Conservation (phyloP, 495 filamentous ascomycete species). For the Halenospora varia region DNA sequence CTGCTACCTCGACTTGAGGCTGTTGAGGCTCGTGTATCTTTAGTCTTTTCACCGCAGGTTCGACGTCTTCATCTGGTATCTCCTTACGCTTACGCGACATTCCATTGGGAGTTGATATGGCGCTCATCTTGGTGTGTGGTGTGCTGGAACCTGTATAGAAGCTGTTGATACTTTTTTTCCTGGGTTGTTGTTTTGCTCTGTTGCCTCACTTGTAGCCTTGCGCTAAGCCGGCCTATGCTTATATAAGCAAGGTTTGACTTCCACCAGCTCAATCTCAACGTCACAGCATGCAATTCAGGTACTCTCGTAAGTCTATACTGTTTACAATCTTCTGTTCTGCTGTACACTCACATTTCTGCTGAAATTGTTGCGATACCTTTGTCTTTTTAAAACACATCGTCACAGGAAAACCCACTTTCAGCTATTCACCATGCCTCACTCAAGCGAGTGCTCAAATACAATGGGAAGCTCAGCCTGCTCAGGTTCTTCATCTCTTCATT, state of each 20-base stretch:
- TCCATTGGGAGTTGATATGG: not conserved
- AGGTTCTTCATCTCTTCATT: no score
- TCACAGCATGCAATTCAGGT: no score
- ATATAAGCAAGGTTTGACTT: not conserved
- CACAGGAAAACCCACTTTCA: no score
- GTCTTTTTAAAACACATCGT: no score
- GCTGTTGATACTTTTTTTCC: not conserved
- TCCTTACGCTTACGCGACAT: conserved; percentile 1
- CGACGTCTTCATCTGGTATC: not conserved
- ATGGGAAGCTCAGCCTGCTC: no score
- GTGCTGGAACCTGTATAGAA: not conserved
- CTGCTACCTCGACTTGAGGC: conserved; percentile 32
- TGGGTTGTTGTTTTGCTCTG: not conserved
- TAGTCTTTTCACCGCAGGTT: conserved; percentile 31
- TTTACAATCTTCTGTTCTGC: no score
- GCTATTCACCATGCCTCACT: no score
- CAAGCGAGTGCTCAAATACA: no score
- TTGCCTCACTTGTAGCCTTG: not conserved
- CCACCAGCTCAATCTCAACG: not conserved
- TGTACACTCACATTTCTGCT: no score
- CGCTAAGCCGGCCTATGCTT: not conserved
- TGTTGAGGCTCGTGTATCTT: conserved; percentile 15
- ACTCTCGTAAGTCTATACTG: no score
- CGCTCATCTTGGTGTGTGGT: not conserved
- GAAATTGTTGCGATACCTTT: no score